Evolutionary conservation across 2,329 filamentous ascomycete species (phyloP).

Genomic region (Cladosporium halotolerans): DNA sequence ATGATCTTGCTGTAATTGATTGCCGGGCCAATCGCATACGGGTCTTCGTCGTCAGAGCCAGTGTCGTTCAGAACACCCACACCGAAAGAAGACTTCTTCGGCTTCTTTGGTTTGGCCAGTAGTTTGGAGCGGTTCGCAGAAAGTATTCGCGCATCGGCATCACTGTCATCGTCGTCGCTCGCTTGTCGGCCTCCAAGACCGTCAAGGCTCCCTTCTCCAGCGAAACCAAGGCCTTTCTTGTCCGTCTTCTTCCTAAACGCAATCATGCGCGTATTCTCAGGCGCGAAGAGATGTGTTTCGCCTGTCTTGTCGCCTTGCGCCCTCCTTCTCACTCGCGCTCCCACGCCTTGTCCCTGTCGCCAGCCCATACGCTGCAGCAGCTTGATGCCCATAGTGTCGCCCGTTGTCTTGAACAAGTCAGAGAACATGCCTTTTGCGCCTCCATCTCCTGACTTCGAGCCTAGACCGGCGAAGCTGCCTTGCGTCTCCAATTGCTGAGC

Average conservation of each 20-base stretch:
- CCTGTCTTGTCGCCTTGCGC: conserved; percentile 59
- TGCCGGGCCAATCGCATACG: conserved; percentile 83
- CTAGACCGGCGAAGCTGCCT: conserved; percentile 68
- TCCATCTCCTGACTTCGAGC: conserved; percentile 55
- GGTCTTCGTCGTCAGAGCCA: conserved; percentile 90
- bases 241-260: conserved; percentile 60
- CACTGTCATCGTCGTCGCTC: conserved; percentile 31
- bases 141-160: conserved; percentile 26
- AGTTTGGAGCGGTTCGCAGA: conserved; percentile 28
- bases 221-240: conserved; percentile 63
- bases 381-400: conserved; percentile 81
- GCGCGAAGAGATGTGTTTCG: conserved; percentile 69
- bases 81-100: conserved; percentile 69
- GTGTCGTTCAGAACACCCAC: conserved; percentile 87
- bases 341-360: conserved; percentile 88
- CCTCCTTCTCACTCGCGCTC: conserved; percentile 71
- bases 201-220: conserved; percentile 50
- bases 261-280: conserved; percentile 69
- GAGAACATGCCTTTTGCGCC: conserved; percentile 50
- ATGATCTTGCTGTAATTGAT: conserved; percentile 81
- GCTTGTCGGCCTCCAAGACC: conserved; percentile 29
- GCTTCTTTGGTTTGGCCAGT: conserved; percentile 34
- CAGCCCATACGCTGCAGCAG: conserved; percentile 90
- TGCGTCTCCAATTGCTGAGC: conserved; percentile 66
- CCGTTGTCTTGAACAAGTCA: conserved; percentile 64